Evolutionary conservation across 495 filamentous ascomycete genomes (phyloP), one percentile per base, ranked within the genome.

Genomic region (Rostrohypoxylon terebratum): DNA sequence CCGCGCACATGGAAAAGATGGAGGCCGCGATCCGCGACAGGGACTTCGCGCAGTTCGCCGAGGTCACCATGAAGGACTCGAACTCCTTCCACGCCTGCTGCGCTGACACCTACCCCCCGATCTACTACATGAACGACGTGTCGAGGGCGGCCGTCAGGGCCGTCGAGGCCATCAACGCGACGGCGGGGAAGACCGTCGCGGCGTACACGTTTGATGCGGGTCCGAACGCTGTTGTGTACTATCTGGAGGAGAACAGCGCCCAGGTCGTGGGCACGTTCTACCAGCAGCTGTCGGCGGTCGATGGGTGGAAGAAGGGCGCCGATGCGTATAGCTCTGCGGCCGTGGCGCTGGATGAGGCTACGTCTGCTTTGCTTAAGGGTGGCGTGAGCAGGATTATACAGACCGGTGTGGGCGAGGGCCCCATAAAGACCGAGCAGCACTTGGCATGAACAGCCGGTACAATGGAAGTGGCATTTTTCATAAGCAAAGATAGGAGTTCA

Each of bases 141-240:
- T 92, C 88, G 16, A 84, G 92, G 14, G 93, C 94, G 7, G 93
- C 94, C 10, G 92, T 99, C 54, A 84, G 92, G 55, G 89, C 92
- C 2, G 94, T 98, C 28, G 93, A 98, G 82, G 88, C 88, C 44
- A 91, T 98, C 81, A 99, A 99, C 79, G 80, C 82, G 38, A 85
- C 85, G 9, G 89, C 87, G 16, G 92, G 92, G 48, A 90, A 87
- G 81, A 88, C 84, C 1, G 86, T 98, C 3, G 92, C 91, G 9
- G 95, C 96, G 18, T 99, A 99, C 80, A 99, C 96, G 0, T 99
- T 97, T 77, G 96, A 99, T 80, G 96, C 96, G 1, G 96, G 96
- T 48, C 96, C 96, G 70, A 99, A 99, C 78, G 92, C 93, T 33
- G 96, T 99, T 31, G 89, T 99, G 47, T 99, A 98, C 81, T 98